Base-by-base conservation (phyloP, 495 filamentous ascomycete genomes). In the Penicillium canescens region DNA sequence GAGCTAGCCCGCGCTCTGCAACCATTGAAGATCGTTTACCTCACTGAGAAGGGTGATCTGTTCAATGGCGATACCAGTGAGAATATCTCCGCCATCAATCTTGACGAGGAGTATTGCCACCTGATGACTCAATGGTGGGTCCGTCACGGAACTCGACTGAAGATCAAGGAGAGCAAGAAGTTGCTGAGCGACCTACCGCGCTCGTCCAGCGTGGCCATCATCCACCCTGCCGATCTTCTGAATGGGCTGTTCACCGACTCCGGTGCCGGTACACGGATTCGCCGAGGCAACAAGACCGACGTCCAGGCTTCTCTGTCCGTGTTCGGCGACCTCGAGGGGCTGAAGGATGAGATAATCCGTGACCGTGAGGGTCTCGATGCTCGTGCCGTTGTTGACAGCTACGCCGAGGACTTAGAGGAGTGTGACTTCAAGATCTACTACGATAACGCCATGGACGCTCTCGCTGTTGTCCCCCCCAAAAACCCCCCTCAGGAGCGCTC, bases 51-150 rank as follows among this genome's bases (percentile, higher is more conserved):
- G 81, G 94, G 94, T 35, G 94, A 95, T 14, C 75, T 98, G 33
- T 96, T 96, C 74, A 91, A 98, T 66, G 92, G 90, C 49, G 90
- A 94, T 54, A 91, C 88, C 12, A 88, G 89, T 41, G 89, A 96
- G 78, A 96, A 96, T 79, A 97, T 98, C 61, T 96, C 92, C 9
- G 91, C 86, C 45, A 98, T 98, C 67, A 98, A 98, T 76, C 82
- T 98, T 18, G 94, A 98, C 61, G 93, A 98, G 74, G 94, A 98
- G 71, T 98, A 88, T 66, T 94, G 96, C 13, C 82, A 91, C 66
- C 79, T 97, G 60, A 96, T 98, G 93, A 85, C 80, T 42, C 92
- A 97, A 73, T 86, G 89, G 68, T 98, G 94, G 94, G 95, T 96
- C 66, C 87, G 88, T 56, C 94, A 96, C 72, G 94, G 94, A 31